Evolutionary conservation across 371 early-diverging fungal genomes (phyloP).

Genomic region (Mortierella sp.): DNA sequence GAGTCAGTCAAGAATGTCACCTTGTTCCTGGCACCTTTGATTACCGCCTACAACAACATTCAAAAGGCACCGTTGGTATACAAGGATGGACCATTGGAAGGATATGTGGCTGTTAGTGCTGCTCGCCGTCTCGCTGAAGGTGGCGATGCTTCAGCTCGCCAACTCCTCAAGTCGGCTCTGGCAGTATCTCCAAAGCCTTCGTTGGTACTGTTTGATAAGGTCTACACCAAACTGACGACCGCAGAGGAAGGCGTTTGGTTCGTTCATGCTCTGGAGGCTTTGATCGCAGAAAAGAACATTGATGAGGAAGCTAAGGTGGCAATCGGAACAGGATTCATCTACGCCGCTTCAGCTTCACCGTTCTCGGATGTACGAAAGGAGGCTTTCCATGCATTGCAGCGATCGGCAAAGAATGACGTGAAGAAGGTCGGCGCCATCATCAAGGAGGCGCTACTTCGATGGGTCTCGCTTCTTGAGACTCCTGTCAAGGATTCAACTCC

Average conservation of each 20-base stretch:
- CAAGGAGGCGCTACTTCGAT: slow-evolving; percentile 61
- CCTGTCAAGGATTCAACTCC: slow-evolving; percentile 65
- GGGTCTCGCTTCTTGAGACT: slow-evolving; percentile 62
- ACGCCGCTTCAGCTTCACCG: slow-evolving; percentile 63
- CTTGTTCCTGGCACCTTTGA: slow-evolving; percentile 62
- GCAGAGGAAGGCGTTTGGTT: slow-evolving; percentile 82
- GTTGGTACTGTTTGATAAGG: slow-evolving; percentile 84
- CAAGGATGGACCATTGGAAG: slow-evolving; percentile 79
- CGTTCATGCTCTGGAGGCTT: slow-evolving; percentile 69
- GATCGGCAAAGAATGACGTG: slow-evolving; percentile 55
- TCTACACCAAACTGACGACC: slow-evolving; percentile 77
- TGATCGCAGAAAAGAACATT: slow-evolving; percentile 37
- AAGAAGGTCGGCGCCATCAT: slow-evolving; percentile 56
- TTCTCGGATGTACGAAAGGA: slow-evolving; percentile 63
- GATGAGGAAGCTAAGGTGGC: slow-evolving; percentile 36
- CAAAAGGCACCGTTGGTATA: slow-evolving; percentile 70
- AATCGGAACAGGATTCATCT: slow-evolving; percentile 60
- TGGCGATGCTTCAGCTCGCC: slow-evolving; percentile 39
- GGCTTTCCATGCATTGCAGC: slow-evolving; percentile 59
- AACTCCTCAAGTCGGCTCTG: slow-evolving; percentile 47
- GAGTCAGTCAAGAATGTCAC: slow-evolving; percentile 45
- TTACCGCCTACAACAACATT: slow-evolving; percentile 69
- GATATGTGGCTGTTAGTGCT: slow-evolving; percentile 71
- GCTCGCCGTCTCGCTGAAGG: slow-evolving; percentile 30
- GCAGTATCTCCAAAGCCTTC: slow-evolving; percentile 68